phyloP scores from a whole-genome alignment of 1,284 basidiomycete species.

The Cutaneotrichosporon spelunceum region DNA sequence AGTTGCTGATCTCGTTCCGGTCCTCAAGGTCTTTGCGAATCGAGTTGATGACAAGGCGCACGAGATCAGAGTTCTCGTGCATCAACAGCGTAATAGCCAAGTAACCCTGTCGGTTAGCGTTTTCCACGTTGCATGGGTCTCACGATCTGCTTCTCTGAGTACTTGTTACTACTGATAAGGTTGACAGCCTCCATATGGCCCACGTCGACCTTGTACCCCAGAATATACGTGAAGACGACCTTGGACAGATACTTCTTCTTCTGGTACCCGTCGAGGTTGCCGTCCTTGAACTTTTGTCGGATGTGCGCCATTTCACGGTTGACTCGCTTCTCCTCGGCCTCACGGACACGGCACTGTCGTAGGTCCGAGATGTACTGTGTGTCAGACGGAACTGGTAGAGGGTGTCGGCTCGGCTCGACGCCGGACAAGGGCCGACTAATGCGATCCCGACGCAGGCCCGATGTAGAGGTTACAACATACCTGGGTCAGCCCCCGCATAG shows the following conservation, averaged over 20 bases:
- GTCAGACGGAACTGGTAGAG: conserved; percentile 9
- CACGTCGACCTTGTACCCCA: conserved; percentile 97
- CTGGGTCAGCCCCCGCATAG: conserved; percentile 86
- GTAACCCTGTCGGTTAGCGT: conserved; percentile 68
- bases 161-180: conserved; percentile 90
- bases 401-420: not conserved
- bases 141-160: conserved; percentile 99
- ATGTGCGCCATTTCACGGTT: conserved; percentile 99
- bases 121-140: conserved; percentile 38
- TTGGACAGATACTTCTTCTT: conserved; percentile 93
- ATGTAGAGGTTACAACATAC: conserved; percentile 51
- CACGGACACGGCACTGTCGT: conserved; percentile 66
- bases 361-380: conserved; percentile 95
- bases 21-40: conserved; percentile 96
- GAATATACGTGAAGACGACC: conserved; percentile 98
- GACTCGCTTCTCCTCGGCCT: conserved; percentile 79
- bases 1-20: conserved; percentile 92
- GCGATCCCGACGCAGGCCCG: not conserved
- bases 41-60: conserved; percentile 93
- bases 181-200: conserved; percentile 99
- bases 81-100: conserved; percentile 93
- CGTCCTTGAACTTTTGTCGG: conserved; percentile 98
- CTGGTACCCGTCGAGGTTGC: conserved; percentile 95
- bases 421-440: not conserved
- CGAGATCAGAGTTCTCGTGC: conserved; percentile 97